Conservation (phyloP, 176 grass and related monocot species). For the Eragrostis curvula region DNA sequence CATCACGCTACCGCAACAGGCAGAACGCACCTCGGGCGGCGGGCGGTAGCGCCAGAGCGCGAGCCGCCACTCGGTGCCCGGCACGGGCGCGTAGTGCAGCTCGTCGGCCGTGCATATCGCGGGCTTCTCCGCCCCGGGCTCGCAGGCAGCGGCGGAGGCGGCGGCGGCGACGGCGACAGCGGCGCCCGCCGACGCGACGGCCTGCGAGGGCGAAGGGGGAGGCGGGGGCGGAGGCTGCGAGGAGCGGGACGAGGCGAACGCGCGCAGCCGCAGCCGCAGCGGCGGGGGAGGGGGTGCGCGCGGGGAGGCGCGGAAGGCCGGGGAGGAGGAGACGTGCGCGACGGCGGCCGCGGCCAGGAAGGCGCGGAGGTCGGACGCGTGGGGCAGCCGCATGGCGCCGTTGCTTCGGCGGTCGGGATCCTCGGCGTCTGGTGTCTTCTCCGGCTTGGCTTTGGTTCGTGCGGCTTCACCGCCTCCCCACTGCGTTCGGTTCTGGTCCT, state of each 20-base stretch:
- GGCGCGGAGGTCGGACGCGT: conserved; percentile 56
- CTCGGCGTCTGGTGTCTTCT: conserved; percentile 8
- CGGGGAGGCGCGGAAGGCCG: conserved; percentile 14
- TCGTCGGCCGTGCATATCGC: conserved; percentile 90
- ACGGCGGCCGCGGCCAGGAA: conserved; percentile 66
- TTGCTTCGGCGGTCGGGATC: conserved; percentile 13
- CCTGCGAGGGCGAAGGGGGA: conserved; percentile 12
- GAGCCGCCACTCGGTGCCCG: conserved; percentile 90
- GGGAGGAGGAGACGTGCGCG: conserved; percentile 36
- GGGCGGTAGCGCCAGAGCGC: conserved; percentile 92
- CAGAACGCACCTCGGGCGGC: conserved; percentile 67
- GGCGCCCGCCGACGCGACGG: conserved; percentile 11
- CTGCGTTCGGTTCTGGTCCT: background rate
- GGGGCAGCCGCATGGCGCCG: conserved; percentile 55
- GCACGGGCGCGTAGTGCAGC: conserved; percentile 89
- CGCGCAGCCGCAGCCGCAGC: conserved; percentile 48
- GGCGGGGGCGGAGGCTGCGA: conserved; percentile 25
- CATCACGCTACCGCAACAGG: background rate
- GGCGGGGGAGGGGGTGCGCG: conserved; percentile 3
- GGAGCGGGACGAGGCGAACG: conserved; percentile 42
- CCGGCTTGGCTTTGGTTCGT: background rate
- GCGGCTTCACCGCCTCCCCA: background rate
- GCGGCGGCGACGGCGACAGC: background rate
- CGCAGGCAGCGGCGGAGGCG: background rate
- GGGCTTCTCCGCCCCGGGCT: conserved; percentile 58